Percentiles rank a stretch among this genome's conserved stretches.
phyloP scores from a whole-genome alignment of 2,329 filamentous ascomycete genomes.

The Teratosphaeria gauchensis region DNA sequence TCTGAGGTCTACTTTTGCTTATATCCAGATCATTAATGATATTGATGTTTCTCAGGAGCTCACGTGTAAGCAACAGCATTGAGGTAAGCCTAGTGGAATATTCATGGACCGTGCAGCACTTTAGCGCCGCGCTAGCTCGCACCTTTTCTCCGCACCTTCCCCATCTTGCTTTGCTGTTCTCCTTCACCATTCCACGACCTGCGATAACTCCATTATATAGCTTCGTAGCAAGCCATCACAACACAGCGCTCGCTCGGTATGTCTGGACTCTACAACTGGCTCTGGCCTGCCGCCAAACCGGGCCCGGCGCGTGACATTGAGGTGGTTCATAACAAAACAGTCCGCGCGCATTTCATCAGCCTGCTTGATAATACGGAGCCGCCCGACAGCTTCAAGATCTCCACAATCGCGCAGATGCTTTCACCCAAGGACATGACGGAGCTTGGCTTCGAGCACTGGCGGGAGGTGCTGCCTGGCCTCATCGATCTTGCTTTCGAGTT shows the following conservation, averaged over 20 bases:
- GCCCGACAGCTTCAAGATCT: conserved; percentile 43
- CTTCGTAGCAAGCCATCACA: not conserved
- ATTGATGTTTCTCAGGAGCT: no score
- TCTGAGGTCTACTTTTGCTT: no score
- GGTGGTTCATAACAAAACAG: conserved; percentile 16
- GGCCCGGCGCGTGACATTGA: conserved; percentile 14
- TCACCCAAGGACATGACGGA: conserved; percentile 29
- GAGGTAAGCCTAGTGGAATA: no score
- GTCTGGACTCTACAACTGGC: conserved; percentile 2
- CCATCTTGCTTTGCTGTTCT: not conserved
- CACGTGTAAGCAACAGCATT: no score
- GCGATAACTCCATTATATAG: no score
- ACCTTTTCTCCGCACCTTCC: not conserved
- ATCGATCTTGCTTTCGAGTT: conserved; percentile 37
- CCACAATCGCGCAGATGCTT: conserved; percentile 38
- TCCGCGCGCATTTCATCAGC: conserved; percentile 17
- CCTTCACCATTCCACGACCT: not conserved
- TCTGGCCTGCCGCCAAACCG: conserved; percentile 5
- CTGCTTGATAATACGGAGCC: conserved; percentile 23
- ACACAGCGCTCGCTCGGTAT: not conserved
- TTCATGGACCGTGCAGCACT: not conserved
- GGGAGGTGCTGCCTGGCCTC: conserved; percentile 37
- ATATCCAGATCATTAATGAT: no score
- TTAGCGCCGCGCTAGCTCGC: not conserved
- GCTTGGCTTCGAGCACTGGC: conserved; percentile 31